These are phyloP conservation scores for Chlorella sorokiniana DNA, from an alignment of 139 green algal genomes.

Conservation along the genomic window DNA sequence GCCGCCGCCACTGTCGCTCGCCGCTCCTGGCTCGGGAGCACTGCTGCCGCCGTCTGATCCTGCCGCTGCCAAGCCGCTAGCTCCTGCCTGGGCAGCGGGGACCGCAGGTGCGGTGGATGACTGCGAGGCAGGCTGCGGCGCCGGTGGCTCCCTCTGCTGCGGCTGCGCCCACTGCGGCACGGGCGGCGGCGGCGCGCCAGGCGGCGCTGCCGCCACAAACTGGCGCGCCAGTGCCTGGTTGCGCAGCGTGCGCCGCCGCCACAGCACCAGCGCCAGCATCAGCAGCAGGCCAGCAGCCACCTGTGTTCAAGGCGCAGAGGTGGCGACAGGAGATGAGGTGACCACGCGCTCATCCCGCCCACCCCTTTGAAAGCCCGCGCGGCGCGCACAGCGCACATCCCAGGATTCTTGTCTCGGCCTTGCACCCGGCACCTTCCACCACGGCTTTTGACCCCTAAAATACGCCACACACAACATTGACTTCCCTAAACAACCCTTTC, in stretches of 20 bases:
- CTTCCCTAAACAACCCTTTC: no score
- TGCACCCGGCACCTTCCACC: no score
- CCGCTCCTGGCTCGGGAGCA: no score
- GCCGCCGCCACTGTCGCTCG: background rate
- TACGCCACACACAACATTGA: background rate
- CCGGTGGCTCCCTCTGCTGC: background rate
- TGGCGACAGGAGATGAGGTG: no score
- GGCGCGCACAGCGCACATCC: no score
- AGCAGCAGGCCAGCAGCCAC: slow-evolving; percentile 35
- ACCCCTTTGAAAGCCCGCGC: no score
- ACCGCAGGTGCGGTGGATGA: background rate
- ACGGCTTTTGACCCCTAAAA: no score
- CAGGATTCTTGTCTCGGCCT: no score
- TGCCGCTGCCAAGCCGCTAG: no score
- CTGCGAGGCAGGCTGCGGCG: background rate
- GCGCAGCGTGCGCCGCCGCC: slow-evolving; percentile 46
- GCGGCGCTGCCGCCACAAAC: slow-evolving; percentile 6
- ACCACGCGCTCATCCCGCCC: background rate
- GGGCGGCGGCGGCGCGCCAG: background rate
- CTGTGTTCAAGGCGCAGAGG: background rate
- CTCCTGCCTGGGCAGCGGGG: background rate
- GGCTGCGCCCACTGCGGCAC: slow-evolving; percentile 16
- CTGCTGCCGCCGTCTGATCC: background rate
- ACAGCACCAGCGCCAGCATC: slow-evolving; percentile 51
- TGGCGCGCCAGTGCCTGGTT: slow-evolving; percentile 8